Conservation (phyloP, 2,329 filamentous ascomycete species). For the Fusarium ramigenum region DNA sequence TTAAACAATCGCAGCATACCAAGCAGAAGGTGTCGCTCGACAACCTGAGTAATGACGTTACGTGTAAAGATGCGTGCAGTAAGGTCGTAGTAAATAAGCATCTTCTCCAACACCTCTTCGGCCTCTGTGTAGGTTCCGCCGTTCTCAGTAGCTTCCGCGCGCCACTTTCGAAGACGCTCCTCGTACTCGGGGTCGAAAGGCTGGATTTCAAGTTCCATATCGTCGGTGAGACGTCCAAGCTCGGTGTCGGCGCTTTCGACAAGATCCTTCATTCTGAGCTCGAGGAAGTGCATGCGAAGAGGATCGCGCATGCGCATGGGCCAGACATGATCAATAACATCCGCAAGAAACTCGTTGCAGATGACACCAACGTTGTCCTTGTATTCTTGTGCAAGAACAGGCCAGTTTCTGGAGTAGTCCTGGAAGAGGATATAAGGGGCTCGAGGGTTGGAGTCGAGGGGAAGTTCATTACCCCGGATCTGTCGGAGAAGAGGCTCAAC, state of each 20-base stretch:
- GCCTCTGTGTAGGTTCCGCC: constrained; percentile 60
- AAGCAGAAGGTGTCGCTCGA: constrained; percentile 60
- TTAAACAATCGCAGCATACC: constrained; percentile 63
- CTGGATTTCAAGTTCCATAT: constrained; percentile 63
- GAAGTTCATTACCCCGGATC: constrained; percentile 62
- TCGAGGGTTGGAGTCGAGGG: constrained; percentile 62
- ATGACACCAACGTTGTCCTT: constrained; percentile 64
- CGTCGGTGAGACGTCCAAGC: constrained; percentile 57
- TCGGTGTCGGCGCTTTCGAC: constrained; percentile 58
- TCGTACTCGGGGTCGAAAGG: constrained; percentile 64
- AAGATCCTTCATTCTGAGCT: constrained; percentile 58
- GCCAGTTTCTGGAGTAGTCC: constrained; percentile 63
- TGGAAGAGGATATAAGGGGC: constrained; percentile 65
- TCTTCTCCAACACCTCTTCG: constrained; percentile 64
- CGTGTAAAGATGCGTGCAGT: constrained; percentile 62
- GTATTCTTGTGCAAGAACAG: constrained; percentile 61
- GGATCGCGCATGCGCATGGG: constrained; percentile 62
- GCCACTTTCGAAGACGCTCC: constrained; percentile 59
- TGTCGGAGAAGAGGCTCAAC: constrained; percentile 60
- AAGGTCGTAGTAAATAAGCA: constrained; percentile 65
- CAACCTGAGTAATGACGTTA: constrained; percentile 62
- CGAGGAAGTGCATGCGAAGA: constrained; percentile 59
- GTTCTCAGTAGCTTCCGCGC: constrained; percentile 53
- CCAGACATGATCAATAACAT: constrained; percentile 62
- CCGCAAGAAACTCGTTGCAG: constrained; percentile 62